Evolutionary conservation across 1,284 basidiomycete genomes (phyloP).

Genomic region (Moesziomyces sp.): DNA sequence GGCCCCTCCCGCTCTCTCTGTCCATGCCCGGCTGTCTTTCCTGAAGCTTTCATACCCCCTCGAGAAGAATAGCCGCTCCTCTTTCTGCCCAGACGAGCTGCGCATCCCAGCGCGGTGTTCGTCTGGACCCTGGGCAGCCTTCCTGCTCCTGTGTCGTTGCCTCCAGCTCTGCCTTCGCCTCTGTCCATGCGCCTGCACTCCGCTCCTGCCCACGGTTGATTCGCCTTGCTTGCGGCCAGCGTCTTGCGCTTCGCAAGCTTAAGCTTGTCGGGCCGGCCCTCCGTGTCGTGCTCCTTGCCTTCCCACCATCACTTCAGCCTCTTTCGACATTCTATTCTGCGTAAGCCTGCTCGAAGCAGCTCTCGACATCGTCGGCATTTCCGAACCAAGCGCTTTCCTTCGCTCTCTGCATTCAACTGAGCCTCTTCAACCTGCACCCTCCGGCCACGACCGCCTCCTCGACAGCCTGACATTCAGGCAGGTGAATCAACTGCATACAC

Average conservation of each 20-base stretch:
- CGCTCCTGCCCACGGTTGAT: background rate
- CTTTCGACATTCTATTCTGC: background rate
- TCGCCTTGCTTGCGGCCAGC: background rate
- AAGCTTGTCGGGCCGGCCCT: background rate
- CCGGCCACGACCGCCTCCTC: no score
- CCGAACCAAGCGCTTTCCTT: background rate
- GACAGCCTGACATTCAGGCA: background rate
- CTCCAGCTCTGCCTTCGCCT: background rate
- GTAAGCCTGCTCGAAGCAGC: no score
- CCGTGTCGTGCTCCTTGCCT: background rate
- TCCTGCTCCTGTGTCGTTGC: background rate
- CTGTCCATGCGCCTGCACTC: background rate
- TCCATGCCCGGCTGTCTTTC: background rate
- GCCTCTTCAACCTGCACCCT: background rate
- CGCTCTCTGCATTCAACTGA: background rate
- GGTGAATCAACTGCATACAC: conserved; percentile 3
- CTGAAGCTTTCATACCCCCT: background rate
- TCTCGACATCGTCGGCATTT: background rate
- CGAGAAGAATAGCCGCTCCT: background rate
- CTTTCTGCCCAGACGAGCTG: background rate
- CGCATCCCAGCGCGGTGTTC: background rate
- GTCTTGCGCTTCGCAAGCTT: background rate
- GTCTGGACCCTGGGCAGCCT: background rate
- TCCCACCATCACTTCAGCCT: background rate
- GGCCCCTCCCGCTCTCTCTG: background rate